Evolutionary conservation across 306 rosid genomes (phyloP).

Genomic region (Hylodesmum podocarpum): DNA sequence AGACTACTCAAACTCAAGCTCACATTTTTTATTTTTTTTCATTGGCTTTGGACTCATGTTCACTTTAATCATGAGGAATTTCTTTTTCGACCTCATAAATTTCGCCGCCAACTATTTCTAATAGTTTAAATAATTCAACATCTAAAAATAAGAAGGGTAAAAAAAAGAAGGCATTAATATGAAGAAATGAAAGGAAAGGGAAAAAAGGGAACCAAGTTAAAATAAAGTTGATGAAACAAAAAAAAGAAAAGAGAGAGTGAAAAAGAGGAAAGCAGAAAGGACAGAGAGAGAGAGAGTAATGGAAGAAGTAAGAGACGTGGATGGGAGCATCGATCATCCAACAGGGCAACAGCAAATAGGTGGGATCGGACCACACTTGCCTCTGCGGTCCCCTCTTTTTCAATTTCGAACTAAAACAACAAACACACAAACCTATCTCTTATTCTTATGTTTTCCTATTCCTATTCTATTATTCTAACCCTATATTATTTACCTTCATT

Average conservation of each 20-base stretch:
- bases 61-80: background rate
- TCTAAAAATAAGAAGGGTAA: background rate
- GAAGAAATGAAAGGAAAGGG: background rate
- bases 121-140: background rate
- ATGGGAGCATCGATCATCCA: conserved; percentile 9
- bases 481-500: too few species aligned
- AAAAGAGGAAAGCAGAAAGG: background rate
- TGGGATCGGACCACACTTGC: conserved; percentile 29
- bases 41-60: background rate
- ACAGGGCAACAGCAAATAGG: conserved; percentile 9
- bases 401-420: background rate
- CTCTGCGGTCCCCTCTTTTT: conserved; percentile 31
- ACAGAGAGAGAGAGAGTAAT: conserved; percentile 3
- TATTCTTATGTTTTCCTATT: too few species aligned
- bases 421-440: too few species aligned
- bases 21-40: too few species aligned
- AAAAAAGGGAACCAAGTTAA: background rate
- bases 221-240: background rate
- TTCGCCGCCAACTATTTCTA: background rate
- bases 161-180: too few species aligned
- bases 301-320: background rate
- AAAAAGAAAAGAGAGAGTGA: background rate
- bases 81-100: background rate
- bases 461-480: too few species aligned
- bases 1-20: too few species aligned